These are phyloP conservation scores for Daldinia vernicosa DNA, from an alignment of 495 filamentous ascomycete genomes.

Conservation along the genomic window DNA sequence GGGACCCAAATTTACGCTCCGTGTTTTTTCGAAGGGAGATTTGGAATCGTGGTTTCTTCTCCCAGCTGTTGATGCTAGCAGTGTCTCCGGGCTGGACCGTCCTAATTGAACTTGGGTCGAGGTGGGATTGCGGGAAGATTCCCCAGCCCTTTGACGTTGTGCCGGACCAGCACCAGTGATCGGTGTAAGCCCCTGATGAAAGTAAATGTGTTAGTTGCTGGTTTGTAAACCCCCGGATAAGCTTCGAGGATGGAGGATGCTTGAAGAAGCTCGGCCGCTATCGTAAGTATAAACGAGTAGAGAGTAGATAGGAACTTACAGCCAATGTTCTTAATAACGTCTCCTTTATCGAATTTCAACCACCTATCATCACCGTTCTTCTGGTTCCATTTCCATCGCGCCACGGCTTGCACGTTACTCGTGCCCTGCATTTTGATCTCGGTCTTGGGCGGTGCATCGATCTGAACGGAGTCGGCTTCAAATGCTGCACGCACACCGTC, in stretches of 20 bases:
- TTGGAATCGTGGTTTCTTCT: conserved; percentile 42
- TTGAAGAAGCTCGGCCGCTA: neutral
- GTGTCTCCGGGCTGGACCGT: conserved; percentile 40
- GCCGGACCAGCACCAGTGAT: conserved; percentile 63
- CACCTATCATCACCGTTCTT: conserved; percentile 55
- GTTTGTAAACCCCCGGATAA: neutral
- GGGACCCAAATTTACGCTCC: conserved; percentile 27
- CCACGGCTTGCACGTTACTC: conserved; percentile 50
- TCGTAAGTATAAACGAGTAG: neutral
- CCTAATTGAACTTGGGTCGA: conserved; percentile 49
- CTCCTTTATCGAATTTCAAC: conserved; percentile 59
- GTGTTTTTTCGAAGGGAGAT: conserved; percentile 47
- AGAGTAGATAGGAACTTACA: conserved; percentile 47
- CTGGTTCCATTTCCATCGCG: conserved; percentile 57
- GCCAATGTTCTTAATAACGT: conserved; percentile 56
- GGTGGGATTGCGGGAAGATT: conserved; percentile 55
- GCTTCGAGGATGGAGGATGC: too few relatives aligned
- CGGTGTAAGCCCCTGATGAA: conserved; percentile 43
- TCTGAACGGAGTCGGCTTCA: conserved; percentile 50
- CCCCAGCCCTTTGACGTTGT: conserved; percentile 56
- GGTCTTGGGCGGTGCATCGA: conserved; percentile 50
- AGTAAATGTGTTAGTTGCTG: conserved; percentile 1
- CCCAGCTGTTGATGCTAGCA: conserved; percentile 45
- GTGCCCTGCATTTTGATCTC: conserved; percentile 50
- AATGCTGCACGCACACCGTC: conserved; percentile 54